Evolutionary conservation across 2,329 filamentous ascomycete species (phyloP), one percentile per base, ranked within the genome.

Genomic region (Setomelanomma holmii): DNA sequence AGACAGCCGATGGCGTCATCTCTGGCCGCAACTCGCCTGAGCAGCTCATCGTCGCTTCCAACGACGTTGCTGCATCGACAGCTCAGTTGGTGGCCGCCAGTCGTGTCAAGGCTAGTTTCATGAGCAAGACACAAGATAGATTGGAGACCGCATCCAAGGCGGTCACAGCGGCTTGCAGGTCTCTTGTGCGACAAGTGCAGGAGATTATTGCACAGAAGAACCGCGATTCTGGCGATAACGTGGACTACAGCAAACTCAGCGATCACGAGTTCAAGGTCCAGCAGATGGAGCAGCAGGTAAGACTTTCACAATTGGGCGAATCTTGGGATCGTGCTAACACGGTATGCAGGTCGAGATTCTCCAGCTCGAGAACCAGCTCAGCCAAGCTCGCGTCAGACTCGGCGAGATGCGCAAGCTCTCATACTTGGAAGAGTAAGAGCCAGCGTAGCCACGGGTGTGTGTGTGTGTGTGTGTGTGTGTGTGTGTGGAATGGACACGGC

Each of bases 241-340:
- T 96, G 19, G 95, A 99, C 75, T 99, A 98, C 76, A 82, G 84
- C 38, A 90, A 92, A 79, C 80, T 99, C 40, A 93, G 90, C 56
- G 87, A 89, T 24, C 93, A 97, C 76, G 95, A 99, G 79, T 98
- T 99, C 82, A 99, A 99, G 84, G 92, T 97, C 45, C 85, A 89
- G 66, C 93, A 99, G 80, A 99, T 99, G 95, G 95, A 99, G 80
- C 95, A 99, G 74, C 95, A 99, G 90, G 93, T 96, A 82, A 67
- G 84, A 82, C 27, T n/a, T 43, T 12, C 10, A 14, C 27, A 49
- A 22, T 34, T 22, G 21, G 14, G n/a, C 30, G n/a, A 22, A 7
- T 20, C 14, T 27, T 5, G 43, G 4, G 38, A 33, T 27, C 16
- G 11, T 52, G 38, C 58, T 69, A 63, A 73, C 36, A 5, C 2